phyloP scores from a whole-genome alignment of 768 basidiomycete genomes.

The Megacollybia marginata region DNA sequence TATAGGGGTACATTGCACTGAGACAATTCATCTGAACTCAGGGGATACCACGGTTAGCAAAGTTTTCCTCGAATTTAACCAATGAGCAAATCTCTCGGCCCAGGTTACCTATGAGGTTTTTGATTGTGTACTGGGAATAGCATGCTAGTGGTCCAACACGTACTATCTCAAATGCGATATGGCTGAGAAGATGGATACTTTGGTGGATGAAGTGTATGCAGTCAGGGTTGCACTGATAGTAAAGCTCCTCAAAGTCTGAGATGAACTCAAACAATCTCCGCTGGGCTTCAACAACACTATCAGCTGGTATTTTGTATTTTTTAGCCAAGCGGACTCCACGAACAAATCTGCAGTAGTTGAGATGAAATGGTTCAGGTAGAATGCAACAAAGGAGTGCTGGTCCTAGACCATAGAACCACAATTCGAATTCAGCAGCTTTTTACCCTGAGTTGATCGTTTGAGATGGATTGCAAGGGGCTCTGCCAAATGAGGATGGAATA shows the following conservation, averaged over 20 bases:
- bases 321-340: slow-evolving; percentile 13
- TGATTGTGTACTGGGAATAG: slow-evolving; percentile 23
- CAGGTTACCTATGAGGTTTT: too few species aligned
- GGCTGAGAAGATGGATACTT: too few species aligned
- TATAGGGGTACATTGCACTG: slow-evolving; percentile 4
- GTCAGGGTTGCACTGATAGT: slow-evolving; percentile 14
- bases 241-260: slow-evolving; percentile 23
- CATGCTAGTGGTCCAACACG: slow-evolving; percentile 14
- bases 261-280: too few species aligned
- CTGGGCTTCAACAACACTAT: slow-evolving; percentile 11
- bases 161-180: too few species aligned
- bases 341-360: too few species aligned
- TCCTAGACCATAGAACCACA: too few species aligned
- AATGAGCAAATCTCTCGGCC: slow-evolving; percentile 19
- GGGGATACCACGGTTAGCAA: slow-evolving; percentile 15
- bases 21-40: slow-evolving; percentile 12
- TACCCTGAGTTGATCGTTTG: slow-evolving; percentile 23
- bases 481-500: slow-evolving; percentile 18
- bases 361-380: slow-evolving; percentile 13
- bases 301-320: slow-evolving; percentile 9
- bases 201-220: slow-evolving; percentile 25
- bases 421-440: slow-evolving; percentile 20
- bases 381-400: slow-evolving; percentile 13
- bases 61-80: slow-evolving; percentile 16
- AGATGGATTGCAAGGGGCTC: slow-evolving; percentile 22